A percentile compares a stretch with the other conserved stretches of the same genome.
These are phyloP conservation scores for Mortierella sp. DNA, from an alignment of 371 early-diverging fungal genomes.

Conservation along the genomic window DNA sequence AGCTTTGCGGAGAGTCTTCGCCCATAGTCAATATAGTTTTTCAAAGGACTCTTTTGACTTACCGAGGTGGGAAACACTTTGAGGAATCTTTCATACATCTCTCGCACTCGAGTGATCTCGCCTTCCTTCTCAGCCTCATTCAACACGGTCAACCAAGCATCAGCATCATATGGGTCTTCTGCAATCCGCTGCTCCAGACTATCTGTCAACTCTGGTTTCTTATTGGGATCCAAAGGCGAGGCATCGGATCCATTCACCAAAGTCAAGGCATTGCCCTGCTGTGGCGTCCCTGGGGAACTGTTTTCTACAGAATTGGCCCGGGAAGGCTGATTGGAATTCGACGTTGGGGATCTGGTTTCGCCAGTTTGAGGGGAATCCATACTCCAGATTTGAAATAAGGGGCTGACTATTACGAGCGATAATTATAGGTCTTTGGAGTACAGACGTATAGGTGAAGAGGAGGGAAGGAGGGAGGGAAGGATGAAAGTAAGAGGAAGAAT, in stretches of 20 bases:
- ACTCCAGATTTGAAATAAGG: neutral
- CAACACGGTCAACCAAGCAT: constrained; percentile 77
- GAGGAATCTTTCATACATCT: constrained; percentile 79
- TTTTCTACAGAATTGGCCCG: constrained; percentile 34
- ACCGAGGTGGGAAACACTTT: constrained; percentile 89
- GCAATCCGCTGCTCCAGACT: constrained; percentile 63
- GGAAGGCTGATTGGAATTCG: constrained; percentile 33
- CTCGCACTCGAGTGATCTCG: constrained; percentile 71
- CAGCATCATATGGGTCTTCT: constrained; percentile 70
- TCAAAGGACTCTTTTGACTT: constrained; percentile 56
- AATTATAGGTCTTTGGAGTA: too few species aligned
- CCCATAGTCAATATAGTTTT: neutral
- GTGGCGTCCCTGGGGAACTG: constrained; percentile 11
- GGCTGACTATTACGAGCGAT: too few species aligned
- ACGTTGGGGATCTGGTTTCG: constrained; percentile 30
- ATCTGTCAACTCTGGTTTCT: constrained; percentile 14
- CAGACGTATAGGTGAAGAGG: too few species aligned
- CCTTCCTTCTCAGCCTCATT: constrained; percentile 67
- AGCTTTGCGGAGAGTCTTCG: neutral
- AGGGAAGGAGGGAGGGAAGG: too few species aligned
- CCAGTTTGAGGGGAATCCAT: constrained; percentile 43
- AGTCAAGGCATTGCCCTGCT: neutral
- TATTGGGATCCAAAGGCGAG: constrained; percentile 13
- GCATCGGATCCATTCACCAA: constrained; percentile 6
- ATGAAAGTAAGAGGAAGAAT: too few species aligned